Base-by-base conservation (phyloP, 1,139 yeast species). In the Meyerozyma athensensis region DNA sequence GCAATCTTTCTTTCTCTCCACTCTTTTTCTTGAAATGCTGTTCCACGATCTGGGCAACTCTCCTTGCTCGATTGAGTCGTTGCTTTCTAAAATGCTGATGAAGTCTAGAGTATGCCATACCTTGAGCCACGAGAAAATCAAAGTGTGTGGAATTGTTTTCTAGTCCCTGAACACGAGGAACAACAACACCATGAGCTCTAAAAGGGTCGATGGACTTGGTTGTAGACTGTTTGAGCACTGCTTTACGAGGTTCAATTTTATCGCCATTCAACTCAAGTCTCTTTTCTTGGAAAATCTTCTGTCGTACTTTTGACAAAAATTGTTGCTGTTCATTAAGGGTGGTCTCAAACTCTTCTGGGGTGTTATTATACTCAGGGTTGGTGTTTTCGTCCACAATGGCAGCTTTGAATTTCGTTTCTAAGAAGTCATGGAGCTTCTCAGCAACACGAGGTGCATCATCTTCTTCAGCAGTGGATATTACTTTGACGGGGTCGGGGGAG, bases 1-100 rank as follows among this genome's bases (percentile, higher is more conserved):
- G 74, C 43, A 80, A 75, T 44, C 95, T 76, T 47, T 92, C 97
- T 46, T 86, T 89, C 34, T 95, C 96, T 37, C 96, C 96, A 2
- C 82, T 80, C 40, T 86, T 73, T 58, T 89, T 80, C 50, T 84
- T 85, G 64, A 89, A 92, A 63, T 92, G 94, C 36, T 73, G 79
- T 43, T 90, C 97, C 22, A 94, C 68, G 85, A 89, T 86, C 35
- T 73, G 79, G 0, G 97, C 82, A 12, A 89, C 72, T 48, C 79
- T 86, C 50, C 81, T 76, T 2, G 87, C 80, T 44, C 80, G 69
- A n/a, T 81, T 72, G 19, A 79, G 74, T 48, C 85, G 86, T 20
- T 77, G 75, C 42, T 69, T 77, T 37, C 87, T 72, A 43, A 77
- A 72, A 44, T 83, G 92, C 40, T 76, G 78, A 48, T 87, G 80